Percentiles rank a stretch among this genome's conserved stretches.
phyloP scores from a whole-genome alignment of 345 rosid species.

The Erucastrum elatum region DNA sequence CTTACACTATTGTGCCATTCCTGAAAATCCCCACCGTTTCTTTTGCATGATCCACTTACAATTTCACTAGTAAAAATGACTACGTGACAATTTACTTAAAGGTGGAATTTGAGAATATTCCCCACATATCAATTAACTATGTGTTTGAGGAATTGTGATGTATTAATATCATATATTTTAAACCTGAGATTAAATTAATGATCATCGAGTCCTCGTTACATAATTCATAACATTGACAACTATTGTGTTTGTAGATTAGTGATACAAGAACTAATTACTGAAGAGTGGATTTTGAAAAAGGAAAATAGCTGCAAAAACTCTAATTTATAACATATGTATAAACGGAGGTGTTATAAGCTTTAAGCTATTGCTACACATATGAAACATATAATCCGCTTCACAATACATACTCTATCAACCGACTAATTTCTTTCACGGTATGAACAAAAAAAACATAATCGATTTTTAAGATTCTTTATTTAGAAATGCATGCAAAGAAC shows the following conservation, averaged over 20 bases:
- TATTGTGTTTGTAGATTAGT: background rate
- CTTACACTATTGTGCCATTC: slow-evolving; percentile 33
- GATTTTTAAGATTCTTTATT: background rate
- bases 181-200: background rate
- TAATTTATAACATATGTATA: background rate
- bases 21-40: slow-evolving; percentile 14
- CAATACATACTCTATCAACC: background rate
- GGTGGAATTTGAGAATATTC: slow-evolving; percentile 29
- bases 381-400: background rate
- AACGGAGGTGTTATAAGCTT: background rate
- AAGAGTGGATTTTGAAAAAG: background rate
- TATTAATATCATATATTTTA: background rate
- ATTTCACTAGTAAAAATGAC: slow-evolving; percentile 13
- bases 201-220: background rate
- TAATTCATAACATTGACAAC: background rate
- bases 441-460: background rate
- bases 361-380: background rate
- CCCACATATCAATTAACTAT: slow-evolving; percentile 5
- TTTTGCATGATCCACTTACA: slow-evolving; percentile 35
- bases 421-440: background rate
- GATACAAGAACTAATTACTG: background rate
- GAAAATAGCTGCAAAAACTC: background rate
- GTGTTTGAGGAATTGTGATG: slow-evolving; percentile 1
- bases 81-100: slow-evolving; percentile 24
- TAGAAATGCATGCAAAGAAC: background rate